Percentiles rank a stretch among this genome's conserved stretches.
phyloP scores from a whole-genome alignment of 108 stramenopile species.

The Chaetoceros tenuissimus region DNA sequence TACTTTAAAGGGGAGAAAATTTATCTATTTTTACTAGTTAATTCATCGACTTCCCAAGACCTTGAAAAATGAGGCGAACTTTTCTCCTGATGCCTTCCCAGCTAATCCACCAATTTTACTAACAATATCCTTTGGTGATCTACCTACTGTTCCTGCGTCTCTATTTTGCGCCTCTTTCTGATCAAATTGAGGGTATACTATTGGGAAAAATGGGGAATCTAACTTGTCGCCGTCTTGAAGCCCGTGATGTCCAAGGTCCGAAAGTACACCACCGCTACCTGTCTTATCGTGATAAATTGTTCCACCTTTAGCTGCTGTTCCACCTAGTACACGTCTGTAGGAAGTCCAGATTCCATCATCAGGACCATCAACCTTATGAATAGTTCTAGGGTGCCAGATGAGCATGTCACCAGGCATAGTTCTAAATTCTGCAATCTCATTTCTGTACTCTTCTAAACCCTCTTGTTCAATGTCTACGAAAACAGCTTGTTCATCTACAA shows the following conservation, averaged over 20 bases:
- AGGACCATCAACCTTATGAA: constrained; percentile 92
- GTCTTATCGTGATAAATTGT: constrained; percentile 74
- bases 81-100: constrained; percentile 72
- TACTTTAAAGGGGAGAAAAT: no score
- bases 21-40: no score
- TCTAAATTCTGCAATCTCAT: constrained; percentile 58
- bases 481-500: constrained; percentile 67
- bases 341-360: constrained; percentile 82
- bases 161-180: constrained; percentile 44
- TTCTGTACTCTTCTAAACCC: constrained; percentile 70
- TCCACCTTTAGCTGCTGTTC: constrained; percentile 74
- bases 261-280: constrained; percentile 77
- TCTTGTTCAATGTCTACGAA: constrained; percentile 82
- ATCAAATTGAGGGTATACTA: constrained; percentile 71
- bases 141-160: constrained; percentile 68
- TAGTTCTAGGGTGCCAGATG: constrained; percentile 87
- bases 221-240: constrained; percentile 58
- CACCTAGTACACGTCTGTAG: constrained; percentile 81
- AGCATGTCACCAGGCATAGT: constrained; percentile 90
- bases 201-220: constrained; percentile 72
- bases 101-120: constrained; percentile 76
- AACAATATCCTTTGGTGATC: constrained; percentile 67
- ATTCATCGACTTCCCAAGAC: constrained; percentile 58
- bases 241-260: constrained; percentile 79
- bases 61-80: constrained; percentile 77